Evolutionary conservation across 208 protist species (phyloP).

Genomic region (Leishmania turanica): DNA sequence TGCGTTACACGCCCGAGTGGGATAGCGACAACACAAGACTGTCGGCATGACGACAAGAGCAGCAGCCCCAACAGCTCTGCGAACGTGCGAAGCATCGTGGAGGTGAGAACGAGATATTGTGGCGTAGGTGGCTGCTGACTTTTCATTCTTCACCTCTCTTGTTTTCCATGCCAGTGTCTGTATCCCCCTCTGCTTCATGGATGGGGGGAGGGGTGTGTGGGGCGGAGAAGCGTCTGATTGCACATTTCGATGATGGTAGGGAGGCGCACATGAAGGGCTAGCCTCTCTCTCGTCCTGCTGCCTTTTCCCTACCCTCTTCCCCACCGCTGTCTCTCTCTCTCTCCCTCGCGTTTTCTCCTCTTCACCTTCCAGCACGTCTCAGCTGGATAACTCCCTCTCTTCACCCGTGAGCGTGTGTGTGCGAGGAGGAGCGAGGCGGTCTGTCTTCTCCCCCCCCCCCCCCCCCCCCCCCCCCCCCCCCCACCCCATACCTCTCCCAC

Average conservation of each 20-base stretch:
- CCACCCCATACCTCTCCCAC: neutral
- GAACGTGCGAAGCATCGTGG: neutral
- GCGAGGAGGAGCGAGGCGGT: neutral
- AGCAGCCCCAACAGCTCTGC: neutral
- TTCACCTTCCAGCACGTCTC: neutral
- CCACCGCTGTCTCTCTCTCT: neutral
- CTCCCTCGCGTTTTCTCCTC: neutral
- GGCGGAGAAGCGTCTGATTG: neutral
- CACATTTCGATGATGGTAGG: neutral
- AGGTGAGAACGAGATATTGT: neutral
- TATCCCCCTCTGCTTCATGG: neutral
- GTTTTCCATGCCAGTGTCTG: neutral
- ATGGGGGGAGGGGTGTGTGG: neutral
- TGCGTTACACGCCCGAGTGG: neutral
- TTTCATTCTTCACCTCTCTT: neutral
- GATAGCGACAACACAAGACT: neutral
- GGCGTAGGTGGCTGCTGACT: neutral
- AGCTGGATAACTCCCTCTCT: constrained; percentile 11
- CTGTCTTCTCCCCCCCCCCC: neutral
- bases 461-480: too few relatives aligned
- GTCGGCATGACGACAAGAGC: neutral
- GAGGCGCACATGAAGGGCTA: neutral
- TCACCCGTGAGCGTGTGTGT: neutral
- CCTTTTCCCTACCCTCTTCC: neutral
- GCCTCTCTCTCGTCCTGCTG: neutral